Evolutionary conservation across 192 early-diverging fungal genomes (phyloP).

Genomic region (Phycomyces nitens): DNA sequence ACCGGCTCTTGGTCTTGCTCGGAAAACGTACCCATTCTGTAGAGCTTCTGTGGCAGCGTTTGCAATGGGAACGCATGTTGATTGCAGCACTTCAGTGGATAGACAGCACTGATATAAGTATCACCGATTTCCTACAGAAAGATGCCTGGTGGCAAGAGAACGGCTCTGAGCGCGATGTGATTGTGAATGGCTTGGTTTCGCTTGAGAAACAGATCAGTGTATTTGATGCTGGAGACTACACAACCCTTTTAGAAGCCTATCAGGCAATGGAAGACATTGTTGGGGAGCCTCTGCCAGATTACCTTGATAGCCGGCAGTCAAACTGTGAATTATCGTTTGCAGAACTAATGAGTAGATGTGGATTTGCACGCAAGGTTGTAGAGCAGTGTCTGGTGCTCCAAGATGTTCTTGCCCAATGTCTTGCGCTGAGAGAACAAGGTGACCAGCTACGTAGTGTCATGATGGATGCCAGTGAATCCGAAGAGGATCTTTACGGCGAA

Average conservation of each 20-base stretch:
- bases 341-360: conserved; percentile 25
- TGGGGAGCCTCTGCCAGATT: conserved; percentile 20
- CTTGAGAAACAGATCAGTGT: conserved; percentile 27
- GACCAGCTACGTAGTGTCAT: not conserved
- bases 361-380: conserved; percentile 34
- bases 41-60: conserved; percentile 23
- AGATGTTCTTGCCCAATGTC: conserved; percentile 31
- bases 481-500: conserved; percentile 11
- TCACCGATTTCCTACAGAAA: conserved; percentile 21
- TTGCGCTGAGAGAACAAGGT: not conserved
- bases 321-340: conserved; percentile 31
- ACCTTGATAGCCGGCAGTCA: conserved; percentile 34
- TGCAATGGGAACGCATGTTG: conserved; percentile 39
- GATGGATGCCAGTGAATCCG: not conserved
- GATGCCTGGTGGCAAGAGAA: conserved; percentile 23
- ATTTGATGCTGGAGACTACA: conserved; percentile 32
- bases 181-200: conserved; percentile 19
- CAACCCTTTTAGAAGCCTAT: conserved; percentile 22
- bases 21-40: conserved; percentile 24
- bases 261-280: conserved; percentile 38
- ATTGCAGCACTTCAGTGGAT: conserved; percentile 22
- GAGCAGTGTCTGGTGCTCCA: conserved; percentile 35
- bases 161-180: conserved; percentile 1
- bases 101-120: conserved; percentile 10
- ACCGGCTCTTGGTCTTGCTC: conserved; percentile 32